phyloP scores from a whole-genome alignment of 306 rosid species.

The Urtica urens region DNA sequence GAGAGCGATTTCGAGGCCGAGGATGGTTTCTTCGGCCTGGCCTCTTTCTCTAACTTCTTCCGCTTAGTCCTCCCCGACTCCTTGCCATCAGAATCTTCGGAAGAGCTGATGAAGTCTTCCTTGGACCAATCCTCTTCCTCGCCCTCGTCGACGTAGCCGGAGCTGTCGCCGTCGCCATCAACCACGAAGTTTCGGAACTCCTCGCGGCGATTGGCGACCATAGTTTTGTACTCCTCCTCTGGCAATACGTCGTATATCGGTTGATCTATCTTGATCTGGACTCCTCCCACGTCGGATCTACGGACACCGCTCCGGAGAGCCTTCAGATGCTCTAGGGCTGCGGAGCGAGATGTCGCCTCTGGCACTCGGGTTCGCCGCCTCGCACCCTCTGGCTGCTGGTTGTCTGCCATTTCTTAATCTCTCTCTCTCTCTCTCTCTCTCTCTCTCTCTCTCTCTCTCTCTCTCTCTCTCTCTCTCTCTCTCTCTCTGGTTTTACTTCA shows the following conservation, averaged over 20 bases:
- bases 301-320: slow-evolving; percentile 52
- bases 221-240: slow-evolving; percentile 75
- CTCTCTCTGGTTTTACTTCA: too few relatives aligned
- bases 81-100: slow-evolving; percentile 68
- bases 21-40: slow-evolving; percentile 40
- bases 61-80: slow-evolving; percentile 42
- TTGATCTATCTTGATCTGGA: slow-evolving; percentile 62
- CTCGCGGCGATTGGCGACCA: slow-evolving; percentile 78
- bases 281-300: slow-evolving; percentile 42
- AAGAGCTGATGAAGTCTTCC: slow-evolving; percentile 36
- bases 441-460: slow-evolving; percentile 7
- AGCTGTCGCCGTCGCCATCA: slow-evolving; percentile 78
- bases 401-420: slow-evolving; percentile 47
- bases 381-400: slow-evolving; percentile 23
- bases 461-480: not conserved
- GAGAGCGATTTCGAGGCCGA: slow-evolving; percentile 57
- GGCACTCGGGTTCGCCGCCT: slow-evolving; percentile 54
- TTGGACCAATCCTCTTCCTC: slow-evolving; percentile 97
- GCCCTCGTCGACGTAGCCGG: slow-evolving; percentile 81
- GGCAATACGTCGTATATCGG: slow-evolving; percentile 61
- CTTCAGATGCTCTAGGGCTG: slow-evolving; percentile 67
- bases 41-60: slow-evolving; percentile 48
- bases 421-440: not conserved
- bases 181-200: slow-evolving; percentile 55
- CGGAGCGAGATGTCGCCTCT: slow-evolving; percentile 37